Base-by-base conservation (phyloP, 164 flowering plant genomes). In the Pachysandra terminalis region DNA sequence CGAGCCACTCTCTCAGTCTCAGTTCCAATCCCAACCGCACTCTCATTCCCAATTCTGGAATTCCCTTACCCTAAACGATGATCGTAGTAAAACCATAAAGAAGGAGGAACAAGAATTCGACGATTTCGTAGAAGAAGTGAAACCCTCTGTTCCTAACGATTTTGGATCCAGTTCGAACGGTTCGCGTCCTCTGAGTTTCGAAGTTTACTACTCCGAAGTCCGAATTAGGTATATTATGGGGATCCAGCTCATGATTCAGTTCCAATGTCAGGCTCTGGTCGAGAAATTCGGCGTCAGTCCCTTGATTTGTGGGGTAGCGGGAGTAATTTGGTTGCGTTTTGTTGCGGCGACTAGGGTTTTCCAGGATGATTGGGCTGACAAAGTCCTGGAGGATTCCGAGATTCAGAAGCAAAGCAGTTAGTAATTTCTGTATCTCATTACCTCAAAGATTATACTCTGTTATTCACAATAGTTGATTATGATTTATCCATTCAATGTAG, bases 201-300 rank as follows among this genome's bases (percentile, higher is more conserved):
- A 86, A 24, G 85, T 74, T 23, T 80, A 85, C 54, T 79, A 74
- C 56, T 65, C 65, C 5, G 81, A 76, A 62, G 67, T 90, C 51
- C 81, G 95, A 80, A 65, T 74, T 54, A 79, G 87, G 71, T 91
- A 91, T 59, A 82, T 85, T 63, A 77, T 77, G 84, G 98, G 97
- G 25, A 7, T 95, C 68, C 94, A 90, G 72, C 6, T 82, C 66
- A 92, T 90, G 91, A 69, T 95, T 52, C 80, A 87, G 80, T 66
- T 73, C 66, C 97, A 95, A 62, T 87, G 90, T 41, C 73, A 84
- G 78, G 88, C 87, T 60, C 67, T 95, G 77, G 97, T 90, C 51
- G 87, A 86, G 72, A 78, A 77, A 21, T 88, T 86, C 37, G 75
- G 81, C 17, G 97, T 74, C 10, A 84, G 71, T 56, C 90, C 89